Evolutionary conservation across 192 early-diverging fungal genomes (phyloP).

Genomic region (Backusella tuberculispora): DNA sequence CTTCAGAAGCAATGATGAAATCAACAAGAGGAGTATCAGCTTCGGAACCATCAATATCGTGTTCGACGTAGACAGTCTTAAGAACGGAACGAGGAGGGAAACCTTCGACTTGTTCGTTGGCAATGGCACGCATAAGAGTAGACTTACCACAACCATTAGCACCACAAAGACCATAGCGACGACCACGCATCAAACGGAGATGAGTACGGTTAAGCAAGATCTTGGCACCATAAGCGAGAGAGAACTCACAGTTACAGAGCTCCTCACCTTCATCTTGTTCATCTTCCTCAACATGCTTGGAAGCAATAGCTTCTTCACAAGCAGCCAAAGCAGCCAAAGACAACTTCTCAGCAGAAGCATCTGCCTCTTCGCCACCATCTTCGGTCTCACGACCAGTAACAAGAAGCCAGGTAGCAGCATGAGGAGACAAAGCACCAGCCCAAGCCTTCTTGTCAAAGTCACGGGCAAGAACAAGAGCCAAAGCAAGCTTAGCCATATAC

Average conservation of each 20-base stretch:
- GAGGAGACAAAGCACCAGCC: constrained; percentile 60
- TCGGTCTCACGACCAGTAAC: constrained; percentile 34
- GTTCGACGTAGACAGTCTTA: constrained; percentile 81
- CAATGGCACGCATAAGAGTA: constrained; percentile 87
- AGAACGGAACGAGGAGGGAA: constrained; percentile 78
- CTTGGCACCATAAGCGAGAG: constrained; percentile 84
- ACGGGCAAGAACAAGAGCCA: constrained; percentile 61
- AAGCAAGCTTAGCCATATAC: constrained; percentile 64
- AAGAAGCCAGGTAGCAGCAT: constrained; percentile 55
- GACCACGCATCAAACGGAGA: constrained; percentile 70
- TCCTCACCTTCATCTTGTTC: constrained; percentile 61
- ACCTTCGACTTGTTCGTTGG: constrained; percentile 79
- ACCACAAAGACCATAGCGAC: constrained; percentile 83
- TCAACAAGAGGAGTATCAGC: constrained; percentile 71
- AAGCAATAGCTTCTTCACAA: constrained; percentile 53
- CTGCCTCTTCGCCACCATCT: constrained; percentile 35
- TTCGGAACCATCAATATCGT: constrained; percentile 75
- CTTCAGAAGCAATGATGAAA: constrained; percentile 63
- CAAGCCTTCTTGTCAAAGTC: constrained; percentile 68
- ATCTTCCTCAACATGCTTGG: constrained; percentile 35
- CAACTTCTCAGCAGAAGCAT: constrained; percentile 57
- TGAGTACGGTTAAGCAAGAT: constrained; percentile 74
- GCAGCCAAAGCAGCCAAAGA: constrained; percentile 50
- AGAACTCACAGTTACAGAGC: constrained; percentile 80
- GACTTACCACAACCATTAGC: constrained; percentile 81